Percentiles rank a stretch among this genome's conserved stretches.
These are phyloP conservation scores for Vitis rupestris DNA, from an alignment of 164 flowering plant species.

Conservation along the genomic window DNA sequence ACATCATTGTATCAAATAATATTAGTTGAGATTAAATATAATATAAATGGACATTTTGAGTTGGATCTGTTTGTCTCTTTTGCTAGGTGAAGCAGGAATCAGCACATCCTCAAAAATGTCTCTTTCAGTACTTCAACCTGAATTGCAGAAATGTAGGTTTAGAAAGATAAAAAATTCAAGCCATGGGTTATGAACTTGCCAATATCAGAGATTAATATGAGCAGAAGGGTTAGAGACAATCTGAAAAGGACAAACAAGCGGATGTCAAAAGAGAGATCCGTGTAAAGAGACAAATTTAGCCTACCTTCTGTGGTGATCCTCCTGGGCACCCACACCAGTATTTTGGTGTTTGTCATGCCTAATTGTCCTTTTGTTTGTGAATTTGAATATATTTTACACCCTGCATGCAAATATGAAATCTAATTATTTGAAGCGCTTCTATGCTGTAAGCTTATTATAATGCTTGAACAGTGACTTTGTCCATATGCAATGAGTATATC, in stretches of 20 bases:
- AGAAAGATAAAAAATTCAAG: no score
- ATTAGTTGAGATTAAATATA: conserved; percentile 1
- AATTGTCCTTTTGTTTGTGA: background rate
- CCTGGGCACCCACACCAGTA: conserved; percentile 10
- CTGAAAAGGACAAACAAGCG: conserved; percentile 17
- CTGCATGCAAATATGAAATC: no score
- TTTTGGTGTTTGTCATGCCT: conserved; percentile 18
- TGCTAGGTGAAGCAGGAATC: background rate
- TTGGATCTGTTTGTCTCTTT: conserved; percentile 13
- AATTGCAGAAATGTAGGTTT: no score
- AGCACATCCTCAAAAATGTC: background rate
- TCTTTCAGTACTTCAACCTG: background rate
- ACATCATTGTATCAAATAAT: conserved; percentile 10
- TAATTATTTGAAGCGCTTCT: background rate
- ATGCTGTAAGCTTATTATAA: background rate
- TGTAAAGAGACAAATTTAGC: conserved; percentile 24
- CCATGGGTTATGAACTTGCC: background rate
- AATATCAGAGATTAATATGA: background rate
- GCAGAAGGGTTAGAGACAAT: conserved; percentile 16
- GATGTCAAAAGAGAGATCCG: conserved; percentile 30
- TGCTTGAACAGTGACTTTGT: no score
- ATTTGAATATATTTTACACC: no score
- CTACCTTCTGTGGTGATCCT: conserved; percentile 26
- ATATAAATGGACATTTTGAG: background rate
- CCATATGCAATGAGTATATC: no score